Base-by-base conservation (phyloP, 257 asterid species). In the Echium plantagineum region DNA sequence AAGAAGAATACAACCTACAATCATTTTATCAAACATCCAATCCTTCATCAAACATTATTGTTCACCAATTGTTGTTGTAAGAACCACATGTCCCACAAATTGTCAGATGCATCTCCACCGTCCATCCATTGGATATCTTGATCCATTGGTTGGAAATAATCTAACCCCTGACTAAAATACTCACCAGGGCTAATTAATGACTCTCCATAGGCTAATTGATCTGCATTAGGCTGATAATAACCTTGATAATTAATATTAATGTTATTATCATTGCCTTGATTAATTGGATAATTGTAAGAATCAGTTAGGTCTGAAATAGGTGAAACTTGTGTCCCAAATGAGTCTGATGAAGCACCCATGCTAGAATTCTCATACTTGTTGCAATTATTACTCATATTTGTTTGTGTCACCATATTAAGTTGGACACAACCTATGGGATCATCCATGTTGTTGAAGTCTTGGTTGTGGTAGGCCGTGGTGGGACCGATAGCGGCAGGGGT, bases 1-100 rank as follows among this genome's bases (percentile, higher is more conserved):
- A 59, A 60, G 49, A 60, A 28, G 15, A 32, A 68, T 62, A 8
- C 18, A 28, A n/a, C 26, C 31, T 18, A 0, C 1, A 57, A 42
- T 42, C 28, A 53, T 21, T 53, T 5, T 20, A 12, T 18, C 28
- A 3, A 6, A 28, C 12, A 17, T 15, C 51, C 1, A 61, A 52
- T 57, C 67, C 31, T 65, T 58, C 63, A 55, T 65, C 57, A 21
- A 49, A 66, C 55, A 21, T 59, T 59, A 31, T 38, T 48, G 72
- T 28, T 28, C 32, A 28, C 5, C 74, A 80, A 76, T 35, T 79
- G 81, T 52, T 87, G 74, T 58, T 76, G 85, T 61, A 78, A 69
- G 79, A 81, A 73, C 87, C 89, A 88, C 63, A 66, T 53, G 53
- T 85, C 94, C 96, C 94, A 85, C 62, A 82, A 65, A 60, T 30